Evolutionary conservation across 2,329 filamentous ascomycete species (phyloP).

Genomic region (Leptodontidium sp.): DNA sequence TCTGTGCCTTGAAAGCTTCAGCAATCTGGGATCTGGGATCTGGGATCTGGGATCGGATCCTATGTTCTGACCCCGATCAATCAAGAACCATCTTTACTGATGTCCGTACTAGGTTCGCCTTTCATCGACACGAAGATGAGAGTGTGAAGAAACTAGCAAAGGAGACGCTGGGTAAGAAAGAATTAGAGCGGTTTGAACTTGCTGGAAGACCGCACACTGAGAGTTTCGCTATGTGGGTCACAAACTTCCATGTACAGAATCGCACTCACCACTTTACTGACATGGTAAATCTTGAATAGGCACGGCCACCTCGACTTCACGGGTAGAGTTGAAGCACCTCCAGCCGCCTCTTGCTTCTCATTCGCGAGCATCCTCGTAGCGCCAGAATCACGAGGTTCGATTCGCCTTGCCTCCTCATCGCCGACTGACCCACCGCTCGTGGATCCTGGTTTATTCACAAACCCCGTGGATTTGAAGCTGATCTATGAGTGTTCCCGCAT

Average conservation of each 20-base stretch:
- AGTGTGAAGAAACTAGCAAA: slow-evolving; percentile 3
- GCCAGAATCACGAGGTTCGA: slow-evolving; percentile 27
- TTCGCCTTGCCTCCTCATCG: slow-evolving; percentile 22
- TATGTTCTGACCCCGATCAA: too few species aligned
- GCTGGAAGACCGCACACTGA: slow-evolving; percentile 19
- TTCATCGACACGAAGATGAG: slow-evolving; percentile 21
- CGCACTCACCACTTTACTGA: neutral
- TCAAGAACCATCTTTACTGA: too few species aligned
- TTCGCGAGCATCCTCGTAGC: slow-evolving; percentile 14
- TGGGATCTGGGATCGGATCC: too few species aligned
- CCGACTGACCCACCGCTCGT: slow-evolving; percentile 22
- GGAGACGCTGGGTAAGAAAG: slow-evolving; percentile 2
- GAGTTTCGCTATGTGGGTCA: slow-evolving; percentile 19
- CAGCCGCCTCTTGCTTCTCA: slow-evolving; percentile 9
- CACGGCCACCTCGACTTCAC: slow-evolving; percentile 21
- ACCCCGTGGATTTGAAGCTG: slow-evolving; percentile 20
- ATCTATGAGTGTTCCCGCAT: neutral
- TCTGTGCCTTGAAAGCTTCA: too few species aligned
- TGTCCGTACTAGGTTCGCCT: neutral
- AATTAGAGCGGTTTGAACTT: slow-evolving; percentile 5
- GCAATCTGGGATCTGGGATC: too few species aligned
- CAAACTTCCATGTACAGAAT: neutral
- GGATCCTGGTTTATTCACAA: slow-evolving; percentile 26
- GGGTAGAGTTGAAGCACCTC: neutral
- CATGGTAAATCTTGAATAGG: neutral